A percentile compares a stretch with the other conserved stretches of the same genome.
These are phyloP conservation scores for Linum usitatissimum DNA, from an alignment of 345 rosid genomes.

Conservation along the genomic window DNA sequence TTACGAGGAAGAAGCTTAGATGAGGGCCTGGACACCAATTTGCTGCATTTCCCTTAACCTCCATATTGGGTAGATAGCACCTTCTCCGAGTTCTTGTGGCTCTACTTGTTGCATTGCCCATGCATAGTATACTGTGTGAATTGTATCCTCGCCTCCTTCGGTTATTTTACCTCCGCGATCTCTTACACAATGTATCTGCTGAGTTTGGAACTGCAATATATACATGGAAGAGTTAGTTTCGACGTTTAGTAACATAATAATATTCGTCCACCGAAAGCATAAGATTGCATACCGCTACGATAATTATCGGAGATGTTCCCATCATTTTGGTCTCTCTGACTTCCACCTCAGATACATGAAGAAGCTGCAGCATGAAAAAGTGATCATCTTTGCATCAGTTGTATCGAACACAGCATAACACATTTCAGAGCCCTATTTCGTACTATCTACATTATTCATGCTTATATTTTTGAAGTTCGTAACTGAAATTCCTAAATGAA, in stretches of 20 bases:
- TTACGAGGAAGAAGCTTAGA: constrained; percentile 20
- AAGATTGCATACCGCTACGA: constrained; percentile 43
- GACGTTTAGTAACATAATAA: too few species aligned
- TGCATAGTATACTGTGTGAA: constrained; percentile 60
- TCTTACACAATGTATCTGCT: constrained; percentile 73
- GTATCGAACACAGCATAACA: neutral
- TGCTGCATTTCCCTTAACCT: constrained; percentile 68
- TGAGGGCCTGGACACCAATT: constrained; percentile 66
- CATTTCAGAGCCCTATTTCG: too few species aligned
- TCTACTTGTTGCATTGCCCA: constrained; percentile 99
- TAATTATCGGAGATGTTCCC: constrained; percentile 72
- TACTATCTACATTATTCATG: too few species aligned
- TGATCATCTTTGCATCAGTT: neutral
- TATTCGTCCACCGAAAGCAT: too few species aligned
- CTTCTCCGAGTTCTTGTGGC: constrained; percentile 77
- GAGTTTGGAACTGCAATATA: constrained; percentile 66
- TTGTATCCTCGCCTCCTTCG: constrained; percentile 91
- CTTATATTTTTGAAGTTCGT: too few species aligned
- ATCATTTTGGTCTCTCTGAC: constrained; percentile 84
- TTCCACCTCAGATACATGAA: constrained; percentile 81
- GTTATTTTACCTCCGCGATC: constrained; percentile 60
- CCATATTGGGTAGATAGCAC: constrained; percentile 79
- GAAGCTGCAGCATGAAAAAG: constrained; percentile 42
- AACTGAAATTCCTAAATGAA: too few species aligned
- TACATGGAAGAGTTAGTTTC: neutral